Percentiles rank a stretch among this genome's conserved stretches.
Evolutionary conservation across 306 rosid species (phyloP).

Genomic region (Sechiopsis laciniata): DNA sequence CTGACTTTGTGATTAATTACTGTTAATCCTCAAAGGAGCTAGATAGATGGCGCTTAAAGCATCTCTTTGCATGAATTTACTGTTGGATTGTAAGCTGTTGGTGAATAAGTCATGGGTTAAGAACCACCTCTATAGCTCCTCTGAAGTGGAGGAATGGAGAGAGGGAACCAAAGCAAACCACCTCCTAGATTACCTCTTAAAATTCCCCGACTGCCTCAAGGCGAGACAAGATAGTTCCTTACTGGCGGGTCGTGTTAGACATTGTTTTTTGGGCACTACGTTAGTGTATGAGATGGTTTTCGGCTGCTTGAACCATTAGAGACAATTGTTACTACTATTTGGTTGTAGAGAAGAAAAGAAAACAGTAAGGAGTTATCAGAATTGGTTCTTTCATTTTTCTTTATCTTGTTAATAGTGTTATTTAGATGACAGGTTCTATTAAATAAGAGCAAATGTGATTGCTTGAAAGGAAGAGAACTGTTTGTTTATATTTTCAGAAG

Average conservation of each 20-base stretch:
- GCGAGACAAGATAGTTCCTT: background rate
- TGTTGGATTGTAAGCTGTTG: background rate
- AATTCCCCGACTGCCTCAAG: background rate
- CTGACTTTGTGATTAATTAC: background rate
- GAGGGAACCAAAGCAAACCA: background rate
- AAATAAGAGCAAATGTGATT: background rate
- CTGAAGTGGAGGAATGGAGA: background rate
- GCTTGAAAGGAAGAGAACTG: background rate
- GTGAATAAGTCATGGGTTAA: background rate
- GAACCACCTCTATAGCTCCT: background rate
- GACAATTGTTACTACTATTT: background rate
- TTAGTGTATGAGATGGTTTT: background rate
- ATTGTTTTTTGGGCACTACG: background rate
- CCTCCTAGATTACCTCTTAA: background rate
- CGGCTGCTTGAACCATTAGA: background rate
- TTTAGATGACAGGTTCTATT: background rate
- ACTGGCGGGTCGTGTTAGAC: background rate
- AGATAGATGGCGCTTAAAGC: background rate
- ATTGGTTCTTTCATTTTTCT: constrained; percentile 16
- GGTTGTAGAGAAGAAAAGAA: background rate
- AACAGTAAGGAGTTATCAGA: constrained; percentile 7
- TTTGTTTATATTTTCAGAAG: background rate
- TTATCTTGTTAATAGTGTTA: background rate
- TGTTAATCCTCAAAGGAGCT: background rate
- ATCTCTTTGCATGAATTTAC: background rate